phyloP scores from a whole-genome alignment of 2,329 filamentous ascomycete species.

The Mariannaea sp. region DNA sequence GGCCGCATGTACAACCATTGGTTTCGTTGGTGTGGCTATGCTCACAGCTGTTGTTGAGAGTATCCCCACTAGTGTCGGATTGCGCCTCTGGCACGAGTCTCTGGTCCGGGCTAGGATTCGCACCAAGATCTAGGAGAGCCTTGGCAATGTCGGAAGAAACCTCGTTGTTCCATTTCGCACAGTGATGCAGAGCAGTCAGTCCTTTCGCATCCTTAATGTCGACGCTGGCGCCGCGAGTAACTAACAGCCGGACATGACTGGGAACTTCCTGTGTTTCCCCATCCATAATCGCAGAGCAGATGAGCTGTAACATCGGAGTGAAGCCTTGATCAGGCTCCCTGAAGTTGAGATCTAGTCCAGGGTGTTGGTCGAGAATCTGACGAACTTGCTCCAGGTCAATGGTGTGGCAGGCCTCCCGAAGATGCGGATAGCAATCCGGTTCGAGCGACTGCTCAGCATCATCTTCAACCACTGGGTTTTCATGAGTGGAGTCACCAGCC shows the following conservation, averaged over 20 bases:
- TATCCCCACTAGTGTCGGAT: neutral
- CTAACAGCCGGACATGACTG: neutral
- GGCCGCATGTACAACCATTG: conserved; percentile 8
- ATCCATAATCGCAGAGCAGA: neutral
- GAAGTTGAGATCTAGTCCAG: conserved; percentile 9
- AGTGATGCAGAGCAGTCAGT: conserved; percentile 9
- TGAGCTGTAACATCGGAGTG: conserved; percentile 4
- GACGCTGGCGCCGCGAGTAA: neutral
- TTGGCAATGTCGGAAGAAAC: conserved; percentile 4
- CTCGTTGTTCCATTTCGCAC: conserved; percentile 2
- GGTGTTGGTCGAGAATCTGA: neutral
- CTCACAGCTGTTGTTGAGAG: too few species aligned
- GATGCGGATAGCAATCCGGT: neutral
- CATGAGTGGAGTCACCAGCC: neutral
- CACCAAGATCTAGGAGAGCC: conserved; percentile 2
- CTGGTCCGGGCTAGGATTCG: neutral
- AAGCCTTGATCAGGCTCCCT: conserved; percentile 1
- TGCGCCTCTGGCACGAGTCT: neutral
- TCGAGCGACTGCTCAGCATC: neutral
- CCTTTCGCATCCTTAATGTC: conserved; percentile 1
- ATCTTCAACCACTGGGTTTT: neutral
- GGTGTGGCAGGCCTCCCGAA: conserved; percentile 1
- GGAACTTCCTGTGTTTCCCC: neutral
- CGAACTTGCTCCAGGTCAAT: neutral
- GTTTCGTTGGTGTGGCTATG: neutral